Evolutionary conservation across 2,329 filamentous ascomycete genomes (phyloP), one percentile per base, ranked within the genome.

Genomic region (Hirsutella rhossiliensis): DNA sequence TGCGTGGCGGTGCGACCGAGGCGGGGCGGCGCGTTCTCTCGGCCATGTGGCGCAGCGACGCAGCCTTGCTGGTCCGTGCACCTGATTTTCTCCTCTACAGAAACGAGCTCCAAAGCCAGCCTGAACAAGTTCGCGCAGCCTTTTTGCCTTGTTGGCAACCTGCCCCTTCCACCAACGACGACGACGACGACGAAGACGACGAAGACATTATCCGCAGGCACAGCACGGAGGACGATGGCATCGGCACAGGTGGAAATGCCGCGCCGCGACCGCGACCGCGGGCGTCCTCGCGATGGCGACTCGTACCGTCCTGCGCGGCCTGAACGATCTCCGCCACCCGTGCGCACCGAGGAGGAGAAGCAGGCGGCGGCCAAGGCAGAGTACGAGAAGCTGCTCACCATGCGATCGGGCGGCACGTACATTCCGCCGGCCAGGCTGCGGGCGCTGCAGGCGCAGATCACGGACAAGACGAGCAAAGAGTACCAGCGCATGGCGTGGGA

Each of bases 401-500:
- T 94, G 78, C 84, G 92, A 52, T 95, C 88, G 40, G 92, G 92
- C 51, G 92, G 92, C 54, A 94, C 88, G 20, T 98, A 98, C 61
- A 94, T 98, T 48, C 92, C 92, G 18, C 92, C 92, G 0, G 90
- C 90, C 43, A 78, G 87, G 54, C 72, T 98, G 58, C 80, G 88
- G 54, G 90, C 90, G 34, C 76, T 98, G 48, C 92, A 98, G 68
- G 87, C 89, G 43, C 88, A 95, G 65, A 95, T 98, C 63, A 96
- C 88, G 49, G 92, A 98, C 68, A 95, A 94, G 72, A 82, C 77
- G 44, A 94, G 83, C 64, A 94, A 95, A 65, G 92, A 97, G 67
- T 97, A 95, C 61, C 92, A 97, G 74, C 86, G 92, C 56, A 94
- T 98, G 87, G 88, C 89, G 9, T 98, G 92, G 92, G 92, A 98